Base-by-base conservation (phyloP, 768 basidiomycete genomes). In the Boletus rubescentipes region DNA sequence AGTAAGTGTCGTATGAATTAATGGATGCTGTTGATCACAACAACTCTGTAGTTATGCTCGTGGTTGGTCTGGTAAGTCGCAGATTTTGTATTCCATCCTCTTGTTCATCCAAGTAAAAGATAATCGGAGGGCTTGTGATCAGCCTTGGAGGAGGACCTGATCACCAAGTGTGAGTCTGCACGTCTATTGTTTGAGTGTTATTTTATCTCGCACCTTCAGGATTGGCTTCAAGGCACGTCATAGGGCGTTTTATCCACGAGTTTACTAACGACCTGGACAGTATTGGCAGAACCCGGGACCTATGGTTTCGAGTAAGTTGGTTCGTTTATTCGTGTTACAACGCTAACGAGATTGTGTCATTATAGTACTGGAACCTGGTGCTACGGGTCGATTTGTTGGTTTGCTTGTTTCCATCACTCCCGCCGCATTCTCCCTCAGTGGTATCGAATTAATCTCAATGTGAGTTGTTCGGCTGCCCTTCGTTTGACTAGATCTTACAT, bases 401-500 rank as follows among this genome's bases (percentile, higher is more conserved):
- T 26, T 66, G 51, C 63, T 66, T 30, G 55, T 57, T 29, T 57
- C 57, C 12, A 57, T 65, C 3, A 30, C 55, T 16, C 61, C 64
- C 21, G 61, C 61, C 12, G 84, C 83, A 2, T 93, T 89, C 77
- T 89, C 89, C 6, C 86, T 84, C 74, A 83, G 87, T 62, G 88
- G 84, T 37, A 82, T 90, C 76, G 89, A 92, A 64, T 71, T 88
- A 39, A 84, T 91, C 35, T 82, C 84, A 26, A 79, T 88, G 84
- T 84, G 59, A 55, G 77, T 65, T 30, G 8, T 40, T 47, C 16
- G 69, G 23, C 2, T 67, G 32, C 5, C 15, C 62, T 62, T 44
- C 65, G 34, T 26, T 15, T 16, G 21, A 37, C 42, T 53, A 37
- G 29, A 31, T 46, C 43, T 66, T 43, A 42, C 54, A 15, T 59